Base-by-base conservation (phyloP, 2,329 filamentous ascomycete genomes). In the Xylaria sp. region DNA sequence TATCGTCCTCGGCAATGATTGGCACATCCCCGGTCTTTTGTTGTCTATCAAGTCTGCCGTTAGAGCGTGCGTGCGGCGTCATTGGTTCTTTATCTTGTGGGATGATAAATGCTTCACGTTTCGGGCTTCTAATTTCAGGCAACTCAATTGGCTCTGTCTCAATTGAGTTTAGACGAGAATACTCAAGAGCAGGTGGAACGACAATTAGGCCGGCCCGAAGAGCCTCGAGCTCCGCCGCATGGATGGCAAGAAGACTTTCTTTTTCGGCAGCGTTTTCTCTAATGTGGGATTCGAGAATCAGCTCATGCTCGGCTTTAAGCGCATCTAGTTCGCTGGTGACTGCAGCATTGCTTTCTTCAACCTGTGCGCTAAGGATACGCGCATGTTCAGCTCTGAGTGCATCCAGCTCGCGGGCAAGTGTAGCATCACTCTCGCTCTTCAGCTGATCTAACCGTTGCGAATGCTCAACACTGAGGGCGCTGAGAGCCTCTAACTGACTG, bases 1-100 rank as follows among this genome's bases (percentile, higher is more conserved):
- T 89, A 69, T 89, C 86, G 73, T 92, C 90, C 75, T 92, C 89
- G 3, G 88, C 87, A 76, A 91, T 89, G 59, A 87, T 74, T 9
- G 83, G 82, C 0, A 80, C 78, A 4, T 76, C 69, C 2, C 79
- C 73, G 23, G 78, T 76, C 65, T 80, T 81, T 45, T 75, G 76
- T 72, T 82, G 85, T 66, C 81, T 81, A 73, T 83, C 82, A 66
- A 63, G 36, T 41, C 56, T n/a, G 13, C 57, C 23, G 25, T 57
- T 60, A 39, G 52, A 12, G 82, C 83, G 77, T 36, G 78, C 72
- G 78, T 77, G 74, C 77, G 80, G 74, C 13, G 83, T 79, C 23
- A 81, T 81, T 65, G 80, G 74, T 20, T 83, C 57, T 4, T 39
- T 36, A 46, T 87, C 85, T 20, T 81, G 81, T 0, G 87, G 84